Evolutionary conservation across 495 filamentous ascomycete species (phyloP), one percentile per base, ranked within the genome.

Genomic region (Jackrogersella minutella): DNA sequence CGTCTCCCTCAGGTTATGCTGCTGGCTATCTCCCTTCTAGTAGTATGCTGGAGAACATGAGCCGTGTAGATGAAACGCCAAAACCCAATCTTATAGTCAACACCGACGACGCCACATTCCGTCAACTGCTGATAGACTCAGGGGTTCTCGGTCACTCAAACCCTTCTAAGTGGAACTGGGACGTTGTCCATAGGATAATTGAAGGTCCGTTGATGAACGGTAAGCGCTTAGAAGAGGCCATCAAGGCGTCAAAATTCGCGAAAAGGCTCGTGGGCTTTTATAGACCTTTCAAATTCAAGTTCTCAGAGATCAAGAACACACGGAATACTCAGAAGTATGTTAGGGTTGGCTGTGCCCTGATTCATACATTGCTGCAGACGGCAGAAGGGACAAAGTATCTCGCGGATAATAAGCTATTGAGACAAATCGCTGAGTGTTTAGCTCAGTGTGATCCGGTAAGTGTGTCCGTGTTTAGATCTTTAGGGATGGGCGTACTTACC

Each of bases 101-200:
- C 31, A 91, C 97, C 77, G 95, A 98, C 67, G 96, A 98, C 64
- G 86, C 86, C 13, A 88, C 88, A 11, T 99, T 99, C 76, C 89
- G 93, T 39, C 88, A 88, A 66, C 82, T 93, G 4, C 83, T 99
- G 52, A 74, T 97, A 33, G 96, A 99, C 62, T 96, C 93, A 0
- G 86, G 90, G 61, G 91, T 98, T 5, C 79, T 97, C 49, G 90
- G 86, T 52, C 91, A 89, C 34, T 89, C 90, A 49, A 97, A 96
- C 61, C 96, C 88, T 73, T 80, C 86, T 16, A 99, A 99, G 72
- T 99, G 95, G 95, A 92, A 95, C 68, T 99, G 95, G 95, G 91
- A 96, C 66, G 79, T 96, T 22, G 91, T 99, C 39, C 85, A 91
- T 56, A 87, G 89, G 68, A 87, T 98, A 31, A 93, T 99, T 41